Evolutionary conservation across 163 green algal species (phyloP), one percentile per base, ranked within the genome.

Genomic region (Trebouxia gelatinosa): DNA sequence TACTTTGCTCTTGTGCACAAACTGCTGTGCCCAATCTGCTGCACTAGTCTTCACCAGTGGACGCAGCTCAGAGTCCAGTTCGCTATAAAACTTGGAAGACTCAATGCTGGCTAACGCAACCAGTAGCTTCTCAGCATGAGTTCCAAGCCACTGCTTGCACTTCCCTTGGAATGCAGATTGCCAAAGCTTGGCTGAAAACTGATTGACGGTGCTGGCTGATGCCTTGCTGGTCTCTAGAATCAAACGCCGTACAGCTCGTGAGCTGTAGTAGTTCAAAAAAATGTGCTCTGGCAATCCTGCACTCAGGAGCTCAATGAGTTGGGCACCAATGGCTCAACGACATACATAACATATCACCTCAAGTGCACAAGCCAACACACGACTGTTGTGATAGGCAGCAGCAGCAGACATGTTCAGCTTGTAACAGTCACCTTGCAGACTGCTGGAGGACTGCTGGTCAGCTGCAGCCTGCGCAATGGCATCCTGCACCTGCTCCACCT

Each of bases 91-190:
- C 5, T 9, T 16, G 34, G 23, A 7, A 48, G 50, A 23, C 3
- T 51, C 5, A 23, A 35, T 35, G 0, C 23, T 50, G 9, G 64
- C 35, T 37, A 72, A 32, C 5, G 64, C 64, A 51, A 37, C 64
- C 28, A 72, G 35, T 17, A 76, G 29, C n/a, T 76, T 76, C 68
- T 76, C 68, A 39, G 40, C 68, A 76, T 76, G 68, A 34, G 68
- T 76, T 26, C 68, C 68, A 0, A 76, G 28, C 68, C 68, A 76
- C 68, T 62, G 43, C 17, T 61, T 17, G 11, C 68, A 76, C 31
- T n/a, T 59, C 7, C 68, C 68, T 23, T 76, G 23, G 13, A 76
- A 32, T 17, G 68, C 68, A 62, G 40, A 39, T 46, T 59, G 11
- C 68, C 68, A 76, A 3, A 76, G 43, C 21, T n/a, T n/a, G n/a